Conservation (phyloP, 192 early-diverging fungal species). For the Mortierella claussenii region DNA sequence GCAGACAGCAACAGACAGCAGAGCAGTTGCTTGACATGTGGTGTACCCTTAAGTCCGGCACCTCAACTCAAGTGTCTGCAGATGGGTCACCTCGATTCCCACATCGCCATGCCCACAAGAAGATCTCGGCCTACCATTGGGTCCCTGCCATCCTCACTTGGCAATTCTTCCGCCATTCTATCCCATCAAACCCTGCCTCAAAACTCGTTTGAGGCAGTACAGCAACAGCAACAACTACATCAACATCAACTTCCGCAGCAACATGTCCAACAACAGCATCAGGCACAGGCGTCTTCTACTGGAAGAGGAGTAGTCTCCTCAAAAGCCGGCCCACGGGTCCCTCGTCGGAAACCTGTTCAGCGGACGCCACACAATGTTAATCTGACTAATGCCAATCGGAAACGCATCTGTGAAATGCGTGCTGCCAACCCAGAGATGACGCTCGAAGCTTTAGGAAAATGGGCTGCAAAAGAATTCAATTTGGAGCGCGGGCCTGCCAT, state of each 20-base stretch:
- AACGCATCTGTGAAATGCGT: constrained; percentile 30
- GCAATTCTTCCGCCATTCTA: neutral
- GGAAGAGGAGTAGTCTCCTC: too few species aligned
- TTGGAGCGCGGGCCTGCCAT: constrained; percentile 34
- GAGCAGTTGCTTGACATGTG: too few species aligned
- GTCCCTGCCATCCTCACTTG: constrained; percentile 1
- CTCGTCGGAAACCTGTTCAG: too few species aligned
- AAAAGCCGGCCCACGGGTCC: too few species aligned
- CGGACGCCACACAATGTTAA: constrained; percentile 43
- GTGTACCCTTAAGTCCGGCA: constrained; percentile 4
- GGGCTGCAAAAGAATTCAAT: constrained; percentile 23
- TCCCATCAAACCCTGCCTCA: too few species aligned
- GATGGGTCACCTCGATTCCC: neutral
- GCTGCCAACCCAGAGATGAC: constrained; percentile 33
- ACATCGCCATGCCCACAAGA: constrained; percentile 2
- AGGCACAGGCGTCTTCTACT: too few species aligned
- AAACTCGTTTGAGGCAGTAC: too few species aligned
- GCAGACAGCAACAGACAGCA: too few species aligned
- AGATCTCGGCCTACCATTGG: neutral
- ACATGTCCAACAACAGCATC: constrained; percentile 3
- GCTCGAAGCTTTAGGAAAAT: constrained; percentile 18
- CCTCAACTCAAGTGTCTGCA: constrained; percentile 4
- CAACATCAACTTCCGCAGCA: neutral
- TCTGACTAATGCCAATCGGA: constrained; percentile 40
- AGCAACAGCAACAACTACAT: constrained; percentile 20